Conservation (phyloP, 2,329 filamentous ascomycete genomes). For the Gnomoniopsis sp. region DNA sequence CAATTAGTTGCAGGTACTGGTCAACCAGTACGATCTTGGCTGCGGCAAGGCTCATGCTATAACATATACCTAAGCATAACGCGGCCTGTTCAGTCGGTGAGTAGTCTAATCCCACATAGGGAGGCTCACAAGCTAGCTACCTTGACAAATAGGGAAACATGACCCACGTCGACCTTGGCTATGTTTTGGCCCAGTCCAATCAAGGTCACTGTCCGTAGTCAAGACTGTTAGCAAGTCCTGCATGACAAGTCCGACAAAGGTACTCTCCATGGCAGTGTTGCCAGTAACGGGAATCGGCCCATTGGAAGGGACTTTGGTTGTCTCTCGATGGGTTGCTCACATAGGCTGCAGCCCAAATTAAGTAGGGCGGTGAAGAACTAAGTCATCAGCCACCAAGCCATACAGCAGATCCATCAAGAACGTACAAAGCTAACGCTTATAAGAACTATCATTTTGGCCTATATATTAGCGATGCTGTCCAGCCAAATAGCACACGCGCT, state of each 20-base stretch:
- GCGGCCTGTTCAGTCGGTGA: background rate
- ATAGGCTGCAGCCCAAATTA: background rate
- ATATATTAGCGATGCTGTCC: background rate
- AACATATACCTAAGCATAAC: background rate
- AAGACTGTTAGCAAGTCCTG: background rate
- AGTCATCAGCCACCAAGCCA: background rate
- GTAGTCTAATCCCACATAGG: background rate
- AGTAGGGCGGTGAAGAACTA: constrained; percentile 5
- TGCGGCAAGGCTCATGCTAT: constrained; percentile 4
- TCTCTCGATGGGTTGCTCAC: background rate
- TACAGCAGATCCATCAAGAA: background rate
- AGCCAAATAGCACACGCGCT: background rate
- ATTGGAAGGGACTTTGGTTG: too few species aligned
- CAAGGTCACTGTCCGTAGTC: background rate
- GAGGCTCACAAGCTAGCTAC: background rate
- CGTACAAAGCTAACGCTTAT: constrained; percentile 7
- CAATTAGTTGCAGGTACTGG: background rate
- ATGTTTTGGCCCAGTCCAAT: background rate
- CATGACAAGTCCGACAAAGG: background rate
- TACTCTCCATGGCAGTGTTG: background rate
- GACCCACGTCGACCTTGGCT: background rate
- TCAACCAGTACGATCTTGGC: constrained; percentile 1
- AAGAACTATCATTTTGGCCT: background rate
- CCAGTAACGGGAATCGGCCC: background rate
- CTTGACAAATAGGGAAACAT: background rate